Evolutionary conservation across 2,329 filamentous ascomycete species (phyloP).

Genomic region (Xylariaceae sp.): DNA sequence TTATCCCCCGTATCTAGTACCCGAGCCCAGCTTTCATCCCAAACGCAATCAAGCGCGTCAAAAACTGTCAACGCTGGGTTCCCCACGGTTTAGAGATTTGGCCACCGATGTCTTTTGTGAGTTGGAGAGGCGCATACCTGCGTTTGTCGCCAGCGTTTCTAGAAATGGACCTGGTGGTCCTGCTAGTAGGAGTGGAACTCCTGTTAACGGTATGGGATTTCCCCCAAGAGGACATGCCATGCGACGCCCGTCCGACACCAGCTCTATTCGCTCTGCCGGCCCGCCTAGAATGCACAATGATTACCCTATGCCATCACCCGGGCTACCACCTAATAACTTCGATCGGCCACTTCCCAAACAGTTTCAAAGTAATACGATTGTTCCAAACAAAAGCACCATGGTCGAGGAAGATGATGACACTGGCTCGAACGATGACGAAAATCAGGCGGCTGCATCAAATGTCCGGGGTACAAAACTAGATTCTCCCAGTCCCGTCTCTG

Average conservation of each 20-base stretch:
- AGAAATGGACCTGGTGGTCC: slow-evolving; percentile 41
- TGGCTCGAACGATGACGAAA: slow-evolving; percentile 53
- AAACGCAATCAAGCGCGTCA: slow-evolving; percentile 98
- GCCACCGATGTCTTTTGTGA: slow-evolving; percentile 96
- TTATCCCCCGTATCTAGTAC: slow-evolving; percentile 68
- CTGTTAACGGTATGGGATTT: slow-evolving; percentile 51
- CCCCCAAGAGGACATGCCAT: slow-evolving; percentile 46
- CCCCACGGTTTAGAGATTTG: slow-evolving; percentile 81
- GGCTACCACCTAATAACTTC: slow-evolving; percentile 53
- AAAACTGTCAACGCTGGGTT: slow-evolving; percentile 83
- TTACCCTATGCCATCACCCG: slow-evolving; percentile 55
- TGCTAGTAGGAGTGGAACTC: slow-evolving; percentile 56
- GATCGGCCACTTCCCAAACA: slow-evolving; percentile 79
- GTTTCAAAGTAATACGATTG: slow-evolving; percentile 91
- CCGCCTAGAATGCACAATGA: slow-evolving; percentile 35
- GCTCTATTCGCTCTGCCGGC: slow-evolving; percentile 47
- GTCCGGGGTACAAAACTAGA: slow-evolving; percentile 34
- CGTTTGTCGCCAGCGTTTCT: slow-evolving; percentile 61
- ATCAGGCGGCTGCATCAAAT: slow-evolving; percentile 59
- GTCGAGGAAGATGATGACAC: slow-evolving; percentile 84
- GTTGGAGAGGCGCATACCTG: slow-evolving; percentile 81
- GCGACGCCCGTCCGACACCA: slow-evolving; percentile 56
- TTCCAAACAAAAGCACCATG: slow-evolving; percentile 97
- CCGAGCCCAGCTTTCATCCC: slow-evolving; percentile 87
- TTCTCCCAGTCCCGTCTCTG: slow-evolving; percentile 33